These are phyloP conservation scores for Tuber indicum DNA, from an alignment of 495 filamentous ascomycete genomes.

Conservation along the genomic window DNA sequence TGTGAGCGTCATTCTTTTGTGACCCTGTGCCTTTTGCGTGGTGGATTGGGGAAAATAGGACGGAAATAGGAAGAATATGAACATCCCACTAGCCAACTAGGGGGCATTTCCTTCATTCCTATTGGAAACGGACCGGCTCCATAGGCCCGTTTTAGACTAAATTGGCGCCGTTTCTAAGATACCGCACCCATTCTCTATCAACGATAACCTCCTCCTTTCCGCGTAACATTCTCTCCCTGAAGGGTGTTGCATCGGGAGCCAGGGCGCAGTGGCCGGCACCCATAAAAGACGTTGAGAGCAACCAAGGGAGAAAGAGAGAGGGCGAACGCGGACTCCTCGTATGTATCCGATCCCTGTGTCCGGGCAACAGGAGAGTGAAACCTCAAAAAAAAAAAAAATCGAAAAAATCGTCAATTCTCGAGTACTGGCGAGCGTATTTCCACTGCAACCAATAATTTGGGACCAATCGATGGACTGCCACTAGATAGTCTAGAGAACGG, in stretches of 20 bases:
- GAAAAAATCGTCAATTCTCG: conserved; percentile 7
- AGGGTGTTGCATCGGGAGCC: conserved; percentile 31
- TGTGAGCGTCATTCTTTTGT: background rate
- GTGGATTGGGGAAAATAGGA: background rate
- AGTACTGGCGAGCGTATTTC: conserved; percentile 15
- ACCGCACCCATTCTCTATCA: conserved; percentile 32
- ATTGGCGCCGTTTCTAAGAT: conserved; percentile 18
- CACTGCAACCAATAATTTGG: conserved; percentile 30
- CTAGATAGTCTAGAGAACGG: conserved; percentile 22
- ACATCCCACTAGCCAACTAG: conserved; percentile 33
- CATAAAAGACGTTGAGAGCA: conserved; percentile 14
- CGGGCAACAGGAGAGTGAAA: conserved; percentile 15
- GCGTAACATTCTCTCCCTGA: conserved; percentile 15
- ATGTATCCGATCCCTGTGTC: conserved; percentile 22
- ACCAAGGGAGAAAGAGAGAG: background rate
- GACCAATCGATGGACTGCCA: conserved; percentile 22
- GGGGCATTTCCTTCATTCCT: conserved; percentile 26
- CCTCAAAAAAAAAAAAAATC: conserved; percentile 4
- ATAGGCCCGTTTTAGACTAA: conserved; percentile 31
- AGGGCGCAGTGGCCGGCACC: conserved; percentile 27
- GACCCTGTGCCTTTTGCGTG: conserved; percentile 17
- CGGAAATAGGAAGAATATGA: conserved; percentile 19
- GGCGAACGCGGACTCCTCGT: conserved; percentile 22
- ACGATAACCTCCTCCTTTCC: conserved; percentile 24
- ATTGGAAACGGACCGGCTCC: conserved; percentile 28